Evolutionary conservation across 108 stramenopile species (phyloP).

Genomic region (Discostella pseudostelligera): DNA sequence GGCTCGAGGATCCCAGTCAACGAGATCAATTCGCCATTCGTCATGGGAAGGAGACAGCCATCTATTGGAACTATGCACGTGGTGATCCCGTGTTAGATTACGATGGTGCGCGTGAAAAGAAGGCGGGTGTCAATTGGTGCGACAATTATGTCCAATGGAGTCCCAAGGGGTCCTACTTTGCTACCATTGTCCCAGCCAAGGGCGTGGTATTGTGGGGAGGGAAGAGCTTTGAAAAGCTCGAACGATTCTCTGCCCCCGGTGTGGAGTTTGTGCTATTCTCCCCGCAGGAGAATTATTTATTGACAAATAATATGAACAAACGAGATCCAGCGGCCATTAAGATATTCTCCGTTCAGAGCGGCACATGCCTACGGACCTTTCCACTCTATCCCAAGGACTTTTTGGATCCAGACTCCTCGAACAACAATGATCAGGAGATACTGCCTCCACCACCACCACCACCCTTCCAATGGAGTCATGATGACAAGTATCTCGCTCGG

Average conservation of each 20-base stretch:
- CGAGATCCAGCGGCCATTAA: constrained; percentile 84
- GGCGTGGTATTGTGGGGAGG: constrained; percentile 97
- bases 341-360: constrained; percentile 87
- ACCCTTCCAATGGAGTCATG: constrained; percentile 92
- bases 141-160: constrained; percentile 93
- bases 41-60: constrained; percentile 87
- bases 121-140: constrained; percentile 92
- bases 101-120: constrained; percentile 94
- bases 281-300: constrained; percentile 86
- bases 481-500: constrained; percentile 92
- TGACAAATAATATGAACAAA: constrained; percentile 83
- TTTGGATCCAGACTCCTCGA: constrained; percentile 33
- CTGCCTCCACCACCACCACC: constrained; percentile 87
- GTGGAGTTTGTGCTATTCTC: constrained; percentile 81
- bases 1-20: constrained; percentile 91
- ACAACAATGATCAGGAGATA: constrained; percentile 11
- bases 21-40: constrained; percentile 94
- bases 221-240: constrained; percentile 82
- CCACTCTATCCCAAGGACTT: constrained; percentile 68
- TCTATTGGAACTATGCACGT: constrained; percentile 87
- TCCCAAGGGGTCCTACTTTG: constrained; percentile 91
- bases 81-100: constrained; percentile 87
- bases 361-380: constrained; percentile 83
- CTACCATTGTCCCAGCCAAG: constrained; percentile 86
- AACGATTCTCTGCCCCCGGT: constrained; percentile 86